Conservation (phyloP, 257 asterid species). For the Nicotiana paniculata region DNA sequence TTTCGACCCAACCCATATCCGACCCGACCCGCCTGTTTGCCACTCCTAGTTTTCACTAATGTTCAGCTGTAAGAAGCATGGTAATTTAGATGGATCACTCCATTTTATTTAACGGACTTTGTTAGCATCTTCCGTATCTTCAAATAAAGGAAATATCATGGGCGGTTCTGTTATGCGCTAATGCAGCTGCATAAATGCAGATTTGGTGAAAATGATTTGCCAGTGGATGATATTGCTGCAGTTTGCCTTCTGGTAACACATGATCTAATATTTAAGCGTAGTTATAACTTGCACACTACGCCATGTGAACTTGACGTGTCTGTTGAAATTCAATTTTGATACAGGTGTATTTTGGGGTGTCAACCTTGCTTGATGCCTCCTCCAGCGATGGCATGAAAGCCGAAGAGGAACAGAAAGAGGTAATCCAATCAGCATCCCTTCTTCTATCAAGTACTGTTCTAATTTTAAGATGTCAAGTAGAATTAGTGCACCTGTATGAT, state of each 20-base stretch:
- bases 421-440: constrained; percentile 14
- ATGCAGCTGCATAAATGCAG: constrained; percentile 31
- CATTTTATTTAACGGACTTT: not conserved
- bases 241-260: constrained; percentile 71
- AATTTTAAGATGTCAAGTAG: not conserved
- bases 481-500: not conserved
- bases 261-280: not conserved
- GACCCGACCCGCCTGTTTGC: too few relatives aligned
- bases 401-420: constrained; percentile 97
- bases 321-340: not conserved
- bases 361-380: constrained; percentile 85
- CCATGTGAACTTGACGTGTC: not conserved
- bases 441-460: not conserved
- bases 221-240: constrained; percentile 94
- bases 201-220: constrained; percentile 75
- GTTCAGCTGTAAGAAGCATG: not conserved
- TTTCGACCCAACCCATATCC: too few relatives aligned
- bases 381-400: constrained; percentile 69
- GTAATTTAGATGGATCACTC: not conserved
- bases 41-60: too few relatives aligned
- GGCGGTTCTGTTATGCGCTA: not conserved
- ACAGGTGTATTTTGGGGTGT: constrained; percentile 91
- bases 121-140: not conserved
- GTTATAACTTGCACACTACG: not conserved
- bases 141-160: not conserved